Evolutionary conservation across 305 asterid species (phyloP).

Genomic region (Stenogyne calaminthoides): DNA sequence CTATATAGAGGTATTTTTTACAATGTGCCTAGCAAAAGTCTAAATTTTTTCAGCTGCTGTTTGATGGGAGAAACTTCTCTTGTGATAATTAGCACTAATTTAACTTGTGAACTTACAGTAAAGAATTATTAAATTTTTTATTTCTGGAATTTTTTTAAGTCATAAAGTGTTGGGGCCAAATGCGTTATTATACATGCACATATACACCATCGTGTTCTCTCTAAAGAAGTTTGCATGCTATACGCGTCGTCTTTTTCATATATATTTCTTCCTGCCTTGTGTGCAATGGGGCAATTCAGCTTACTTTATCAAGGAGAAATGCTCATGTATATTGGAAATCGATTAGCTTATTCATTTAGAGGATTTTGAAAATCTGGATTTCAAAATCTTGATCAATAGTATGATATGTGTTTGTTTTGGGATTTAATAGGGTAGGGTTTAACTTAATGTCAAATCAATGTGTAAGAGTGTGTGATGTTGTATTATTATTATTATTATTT

Average conservation of each 20-base stretch:
- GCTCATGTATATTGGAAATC: neutral
- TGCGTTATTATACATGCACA: neutral
- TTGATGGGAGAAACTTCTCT: neutral
- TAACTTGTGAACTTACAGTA: neutral
- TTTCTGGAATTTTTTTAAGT: neutral
- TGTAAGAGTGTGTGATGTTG: no score
- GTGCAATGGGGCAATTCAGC: neutral
- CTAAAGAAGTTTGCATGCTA: neutral
- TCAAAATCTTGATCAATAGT: no score
- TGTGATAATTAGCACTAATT: neutral
- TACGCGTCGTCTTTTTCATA: neutral
- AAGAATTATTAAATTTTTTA: neutral
- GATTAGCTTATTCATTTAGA: no score
- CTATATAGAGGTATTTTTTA: neutral
- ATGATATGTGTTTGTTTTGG: no score
- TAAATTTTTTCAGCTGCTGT: neutral
- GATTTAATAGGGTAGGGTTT: no score
- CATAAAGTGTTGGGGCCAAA: neutral
- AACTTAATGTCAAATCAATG: no score
- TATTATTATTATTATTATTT: no score
- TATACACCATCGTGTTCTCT: neutral
- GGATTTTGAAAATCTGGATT: no score
- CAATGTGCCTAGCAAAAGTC: slow-evolving; percentile 2
- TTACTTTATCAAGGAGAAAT: neutral
- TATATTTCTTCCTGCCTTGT: no score